These are phyloP conservation scores for Nakaseomyces nivariensis DNA, from an alignment of 1,139 yeast species.

Conservation along the genomic window DNA sequence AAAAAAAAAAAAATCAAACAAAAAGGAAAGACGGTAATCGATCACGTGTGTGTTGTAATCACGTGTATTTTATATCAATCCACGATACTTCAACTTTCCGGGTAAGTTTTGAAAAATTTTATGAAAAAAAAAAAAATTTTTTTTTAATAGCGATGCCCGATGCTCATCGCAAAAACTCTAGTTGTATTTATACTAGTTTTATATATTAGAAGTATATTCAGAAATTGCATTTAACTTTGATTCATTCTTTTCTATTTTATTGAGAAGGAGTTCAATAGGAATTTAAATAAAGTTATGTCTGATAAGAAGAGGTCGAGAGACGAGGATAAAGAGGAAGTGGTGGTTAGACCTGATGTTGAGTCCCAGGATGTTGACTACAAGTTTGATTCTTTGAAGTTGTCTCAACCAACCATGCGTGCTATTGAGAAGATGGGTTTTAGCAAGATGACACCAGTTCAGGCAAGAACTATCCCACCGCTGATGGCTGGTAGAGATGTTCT, in stretches of 20 bases:
- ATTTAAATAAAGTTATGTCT: background rate
- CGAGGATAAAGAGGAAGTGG: background rate
- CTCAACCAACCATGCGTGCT: slow-evolving; percentile 72
- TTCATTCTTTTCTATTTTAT: background rate
- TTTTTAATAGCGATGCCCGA: background rate
- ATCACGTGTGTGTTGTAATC: too few relatives aligned
- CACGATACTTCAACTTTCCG: too few relatives aligned
- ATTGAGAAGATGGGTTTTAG: slow-evolving; percentile 79
- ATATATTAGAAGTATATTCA: too few relatives aligned
- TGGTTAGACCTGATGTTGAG: slow-evolving; percentile 1
- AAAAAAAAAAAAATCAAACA: too few relatives aligned
- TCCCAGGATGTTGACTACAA: slow-evolving; percentile 9
- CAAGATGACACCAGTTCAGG: slow-evolving; percentile 87
- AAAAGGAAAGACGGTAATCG: too few relatives aligned
- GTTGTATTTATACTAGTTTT: too few relatives aligned
- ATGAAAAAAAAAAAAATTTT: background rate
- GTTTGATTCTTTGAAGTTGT: slow-evolving; percentile 55
- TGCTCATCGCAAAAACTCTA: too few relatives aligned
- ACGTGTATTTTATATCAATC: too few relatives aligned
- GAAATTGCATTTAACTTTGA: too few relatives aligned
- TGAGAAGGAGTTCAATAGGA: too few relatives aligned
- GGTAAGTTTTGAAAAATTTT: too few relatives aligned
- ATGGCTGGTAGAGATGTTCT: slow-evolving; percentile 91
- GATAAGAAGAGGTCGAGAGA: slow-evolving; percentile 2
- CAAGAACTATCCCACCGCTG: slow-evolving; percentile 88